Conservation (phyloP, 1,284 basidiomycete genomes). For the Naganishia cerealis region DNA sequence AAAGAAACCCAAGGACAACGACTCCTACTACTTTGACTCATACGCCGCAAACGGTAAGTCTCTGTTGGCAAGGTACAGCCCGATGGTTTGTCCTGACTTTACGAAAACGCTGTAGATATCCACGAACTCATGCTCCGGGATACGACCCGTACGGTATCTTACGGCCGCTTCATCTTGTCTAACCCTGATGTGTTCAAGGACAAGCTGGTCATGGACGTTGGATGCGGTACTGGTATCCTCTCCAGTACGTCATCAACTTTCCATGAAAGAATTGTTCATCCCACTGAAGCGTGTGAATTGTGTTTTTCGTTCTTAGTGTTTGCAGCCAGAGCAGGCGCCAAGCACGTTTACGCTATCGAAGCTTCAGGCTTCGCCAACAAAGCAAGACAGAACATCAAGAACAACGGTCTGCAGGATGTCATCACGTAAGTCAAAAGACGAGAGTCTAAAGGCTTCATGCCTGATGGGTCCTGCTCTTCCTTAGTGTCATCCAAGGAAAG, state of each 20-base stretch:
- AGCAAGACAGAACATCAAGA: constrained; percentile 75
- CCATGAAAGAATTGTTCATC: background rate
- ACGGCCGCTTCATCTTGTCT: constrained; percentile 85
- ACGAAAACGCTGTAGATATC: constrained; percentile 47
- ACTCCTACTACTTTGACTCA: constrained; percentile 90
- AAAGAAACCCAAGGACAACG: constrained; percentile 52
- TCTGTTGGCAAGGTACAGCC: background rate
- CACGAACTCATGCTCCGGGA: constrained; percentile 70
- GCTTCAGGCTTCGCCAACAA: constrained; percentile 83
- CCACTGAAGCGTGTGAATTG: too few relatives aligned
- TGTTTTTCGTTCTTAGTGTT: constrained; percentile 60
- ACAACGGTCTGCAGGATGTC: constrained; percentile 71
- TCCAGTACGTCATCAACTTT: constrained; percentile 57
- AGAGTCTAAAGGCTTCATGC: constrained; percentile 39
- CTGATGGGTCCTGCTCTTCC: constrained; percentile 2
- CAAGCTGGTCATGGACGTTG: constrained; percentile 88
- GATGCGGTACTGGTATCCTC: constrained; percentile 89
- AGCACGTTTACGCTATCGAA: constrained; percentile 89
- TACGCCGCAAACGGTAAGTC: constrained; percentile 83
- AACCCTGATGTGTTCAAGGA: constrained; percentile 80
- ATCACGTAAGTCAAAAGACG: constrained; percentile 62
- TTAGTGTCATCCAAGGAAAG: constrained; percentile 78
- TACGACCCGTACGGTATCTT: constrained; percentile 86
- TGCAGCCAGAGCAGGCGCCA: constrained; percentile 86
- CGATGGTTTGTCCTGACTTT: constrained; percentile 45